Percentiles rank a stretch among this genome's conserved stretches.
Evolutionary conservation across 208 protist species (phyloP).

Genomic region (Angomonas desouzai): DNA sequence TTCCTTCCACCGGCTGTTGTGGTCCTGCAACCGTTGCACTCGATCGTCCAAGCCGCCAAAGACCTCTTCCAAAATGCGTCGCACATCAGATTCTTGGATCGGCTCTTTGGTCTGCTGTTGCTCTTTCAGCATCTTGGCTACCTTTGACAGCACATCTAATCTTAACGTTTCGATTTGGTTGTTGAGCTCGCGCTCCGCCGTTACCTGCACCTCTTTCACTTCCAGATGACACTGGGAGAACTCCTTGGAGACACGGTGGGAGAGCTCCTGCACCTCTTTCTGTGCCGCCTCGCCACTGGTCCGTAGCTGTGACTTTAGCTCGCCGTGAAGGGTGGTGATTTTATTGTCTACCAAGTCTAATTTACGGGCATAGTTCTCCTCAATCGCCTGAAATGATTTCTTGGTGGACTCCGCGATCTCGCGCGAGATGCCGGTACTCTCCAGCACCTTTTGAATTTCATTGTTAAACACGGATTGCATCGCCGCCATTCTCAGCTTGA

Average conservation of each 20-base stretch:
- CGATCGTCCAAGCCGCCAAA: slow-evolving; percentile 15
- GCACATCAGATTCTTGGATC: slow-evolving; percentile 13
- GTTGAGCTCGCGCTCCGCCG: slow-evolving; percentile 9
- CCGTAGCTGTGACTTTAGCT: neutral
- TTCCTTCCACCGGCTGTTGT: slow-evolving; percentile 17
- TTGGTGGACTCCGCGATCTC: slow-evolving; percentile 29
- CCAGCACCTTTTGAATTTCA: slow-evolving; percentile 49
- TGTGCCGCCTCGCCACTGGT: neutral
- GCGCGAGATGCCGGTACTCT: slow-evolving; percentile 29
- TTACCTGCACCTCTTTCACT: slow-evolving; percentile 14
- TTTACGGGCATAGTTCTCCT: slow-evolving; percentile 18
- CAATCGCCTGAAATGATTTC: slow-evolving; percentile 25
- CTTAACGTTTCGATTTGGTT: neutral
- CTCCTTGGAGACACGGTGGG: slow-evolving; percentile 12
- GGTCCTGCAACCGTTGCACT: slow-evolving; percentile 20
- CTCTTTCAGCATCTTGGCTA: neutral
- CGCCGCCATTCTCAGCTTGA: slow-evolving; percentile 48
- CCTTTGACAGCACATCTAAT: neutral
- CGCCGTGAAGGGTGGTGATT: slow-evolving; percentile 10
- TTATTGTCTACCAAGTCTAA: slow-evolving; percentile 15
- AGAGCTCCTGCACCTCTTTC: slow-evolving; percentile 10
- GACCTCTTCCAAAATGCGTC: slow-evolving; percentile 19
- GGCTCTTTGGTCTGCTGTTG: neutral
- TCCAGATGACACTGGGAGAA: slow-evolving; percentile 16
- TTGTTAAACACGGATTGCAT: slow-evolving; percentile 43